Evolutionary conservation across 1,139 yeast genomes (phyloP), one percentile per base, ranked within the genome.

Genomic region (Geotrichum histeridarum): DNA sequence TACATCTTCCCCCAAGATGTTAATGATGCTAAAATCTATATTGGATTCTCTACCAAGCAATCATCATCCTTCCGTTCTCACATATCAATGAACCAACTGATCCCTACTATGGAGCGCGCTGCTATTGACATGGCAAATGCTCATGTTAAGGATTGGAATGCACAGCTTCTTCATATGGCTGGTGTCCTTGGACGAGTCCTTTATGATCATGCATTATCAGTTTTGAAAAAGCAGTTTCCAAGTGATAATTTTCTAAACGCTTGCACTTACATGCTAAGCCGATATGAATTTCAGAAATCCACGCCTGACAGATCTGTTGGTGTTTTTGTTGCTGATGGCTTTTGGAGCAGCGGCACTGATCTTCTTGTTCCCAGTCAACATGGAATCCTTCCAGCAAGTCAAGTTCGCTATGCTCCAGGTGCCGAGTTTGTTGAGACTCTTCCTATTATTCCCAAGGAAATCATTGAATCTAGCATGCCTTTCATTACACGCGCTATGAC

Each of bases 91-190:
- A 71, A 70, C 48, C 74, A 72, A 57, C 59, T 72, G 4, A 70
- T 73, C 15, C 77, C 77, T 2, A 73, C 77, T 1, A 72, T 73
- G 73, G 77, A 73, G 56, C 65, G 77, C 5, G 73, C 77, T 0
- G 74, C 74, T 1, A 67, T 73, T 2, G 77, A 73, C 59, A 70
- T 73, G 68, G 71, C 76, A 2, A 73, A 73, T 53, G 63, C 68
- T 12, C 66, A 65, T 54, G 76, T 73, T 27, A 72, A 70, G 54
- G 72, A 70, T 53, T 73, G 77, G 77, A 73, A 73, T 57, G 60
- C 64, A 41, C 71, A 72, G 51, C 66, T 73, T 67, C 65, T 73
- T 12, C 68, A 65, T 46, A 67, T 70, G 65, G 69, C 73, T 8
- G 77, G 77, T 2, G 61, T 71, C 6, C 57, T 73, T 44, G 60